Evolutionary conservation across 2,329 filamentous ascomycete species (phyloP).

Genomic region (Chaetomium strumarium): DNA sequence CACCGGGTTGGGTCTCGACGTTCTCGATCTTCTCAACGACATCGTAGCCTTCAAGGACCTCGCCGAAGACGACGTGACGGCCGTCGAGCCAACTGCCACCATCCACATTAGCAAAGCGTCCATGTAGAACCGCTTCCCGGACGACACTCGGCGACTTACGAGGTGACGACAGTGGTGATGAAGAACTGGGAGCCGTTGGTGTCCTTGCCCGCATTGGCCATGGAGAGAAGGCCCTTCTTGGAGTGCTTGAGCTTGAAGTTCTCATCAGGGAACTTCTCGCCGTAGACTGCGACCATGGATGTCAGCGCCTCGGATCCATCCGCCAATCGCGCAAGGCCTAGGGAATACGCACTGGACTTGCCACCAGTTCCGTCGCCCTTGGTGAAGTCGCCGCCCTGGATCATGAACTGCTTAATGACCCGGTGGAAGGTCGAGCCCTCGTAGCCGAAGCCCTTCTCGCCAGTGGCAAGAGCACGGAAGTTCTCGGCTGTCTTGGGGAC

Average conservation of each 20-base stretch:
- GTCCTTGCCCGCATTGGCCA: slow-evolving; percentile 79
- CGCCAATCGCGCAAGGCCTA: background rate
- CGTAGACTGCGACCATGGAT: slow-evolving; percentile 57
- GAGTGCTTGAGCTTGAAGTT: slow-evolving; percentile 94
- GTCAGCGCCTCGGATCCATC: background rate
- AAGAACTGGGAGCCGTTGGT: slow-evolving; percentile 90
- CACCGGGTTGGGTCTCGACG: slow-evolving; percentile 55
- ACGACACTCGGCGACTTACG: slow-evolving; percentile 41
- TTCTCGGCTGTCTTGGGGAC: slow-evolving; percentile 70
- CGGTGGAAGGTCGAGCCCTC: slow-evolving; percentile 80
- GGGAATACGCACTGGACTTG: slow-evolving; percentile 63
- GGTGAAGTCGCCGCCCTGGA: slow-evolving; percentile 86
- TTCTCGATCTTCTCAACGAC: slow-evolving; percentile 75
- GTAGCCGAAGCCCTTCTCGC: slow-evolving; percentile 82
- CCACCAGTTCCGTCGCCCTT: slow-evolving; percentile 75
- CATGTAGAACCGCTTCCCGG: background rate
- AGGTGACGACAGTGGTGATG: slow-evolving; percentile 77
- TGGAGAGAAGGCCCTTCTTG: slow-evolving; percentile 77
- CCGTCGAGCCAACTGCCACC: slow-evolving; percentile 68
- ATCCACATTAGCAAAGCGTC: slow-evolving; percentile 4
- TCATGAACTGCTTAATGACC: slow-evolving; percentile 88
- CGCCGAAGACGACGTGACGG: slow-evolving; percentile 80
- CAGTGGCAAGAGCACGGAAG: slow-evolving; percentile 74
- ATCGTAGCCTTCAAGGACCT: slow-evolving; percentile 81
- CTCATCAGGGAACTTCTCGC: slow-evolving; percentile 77